phyloP scores from a whole-genome alignment of 352 stramenopile species.

The Phytophthora fragariae region DNA sequence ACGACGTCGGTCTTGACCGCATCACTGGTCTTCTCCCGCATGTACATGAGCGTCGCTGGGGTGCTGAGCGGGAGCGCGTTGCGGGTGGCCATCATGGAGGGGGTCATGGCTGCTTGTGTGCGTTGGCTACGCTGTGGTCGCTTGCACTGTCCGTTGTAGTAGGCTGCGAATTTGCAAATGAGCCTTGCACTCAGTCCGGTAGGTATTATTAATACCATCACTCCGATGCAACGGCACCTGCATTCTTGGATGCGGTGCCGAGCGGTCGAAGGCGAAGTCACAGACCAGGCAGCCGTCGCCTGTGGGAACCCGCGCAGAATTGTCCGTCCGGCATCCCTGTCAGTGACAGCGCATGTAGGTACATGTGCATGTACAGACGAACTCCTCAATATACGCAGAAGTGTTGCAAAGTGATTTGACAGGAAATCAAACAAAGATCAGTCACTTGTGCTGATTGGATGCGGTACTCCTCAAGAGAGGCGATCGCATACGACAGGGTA shows the following conservation, averaged over 20 bases:
- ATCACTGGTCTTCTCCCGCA: constrained; percentile 18
- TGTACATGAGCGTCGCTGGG: constrained; percentile 23
- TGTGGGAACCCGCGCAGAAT: not conserved
- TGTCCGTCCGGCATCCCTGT: not conserved
- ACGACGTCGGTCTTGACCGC: not conserved
- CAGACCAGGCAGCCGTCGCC: not conserved
- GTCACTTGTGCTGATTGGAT: too few species aligned
- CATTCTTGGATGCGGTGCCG: constrained; percentile 11
- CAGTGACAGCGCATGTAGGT: too few species aligned
- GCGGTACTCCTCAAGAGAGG: too few species aligned
- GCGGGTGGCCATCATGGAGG: constrained; percentile 26
- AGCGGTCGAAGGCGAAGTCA: constrained; percentile 3
- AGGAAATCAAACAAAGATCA: too few species aligned
- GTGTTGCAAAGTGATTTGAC: too few species aligned
- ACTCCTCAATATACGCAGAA: too few species aligned
- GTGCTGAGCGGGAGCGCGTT: constrained; percentile 28
- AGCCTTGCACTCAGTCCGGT: not conserved
- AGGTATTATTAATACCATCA: too few species aligned
- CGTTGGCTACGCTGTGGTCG: not conserved
- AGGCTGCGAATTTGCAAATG: constrained; percentile 22
- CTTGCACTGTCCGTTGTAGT: not conserved
- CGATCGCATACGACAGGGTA: too few species aligned
- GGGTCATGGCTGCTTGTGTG: constrained; percentile 11
- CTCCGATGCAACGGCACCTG: not conserved
- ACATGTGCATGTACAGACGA: too few species aligned